These are phyloP conservation scores for Gamsiella multidivaricata DNA, from an alignment of 192 early-diverging fungal genomes.

Conservation along the genomic window DNA sequence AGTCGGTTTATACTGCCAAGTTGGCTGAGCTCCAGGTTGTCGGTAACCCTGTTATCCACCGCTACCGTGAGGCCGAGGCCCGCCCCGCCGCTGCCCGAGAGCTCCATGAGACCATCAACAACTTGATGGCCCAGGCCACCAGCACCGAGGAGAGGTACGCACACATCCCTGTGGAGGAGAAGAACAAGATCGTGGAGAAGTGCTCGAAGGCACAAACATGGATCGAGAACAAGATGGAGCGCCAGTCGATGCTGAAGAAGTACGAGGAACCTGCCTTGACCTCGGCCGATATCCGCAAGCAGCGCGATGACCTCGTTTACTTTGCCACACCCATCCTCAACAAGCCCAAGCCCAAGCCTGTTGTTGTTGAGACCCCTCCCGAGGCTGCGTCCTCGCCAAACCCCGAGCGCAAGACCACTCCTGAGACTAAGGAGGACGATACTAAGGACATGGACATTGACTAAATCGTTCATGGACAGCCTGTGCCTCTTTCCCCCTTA, in stretches of 20 bases:
- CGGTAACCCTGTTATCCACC: conserved; percentile 83
- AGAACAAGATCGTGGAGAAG: conserved; percentile 85
- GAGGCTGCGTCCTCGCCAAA: conserved; percentile 1
- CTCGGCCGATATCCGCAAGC: conserved; percentile 76
- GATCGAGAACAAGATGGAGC: conserved; percentile 85
- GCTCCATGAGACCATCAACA: conserved; percentile 83
- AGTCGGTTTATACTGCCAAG: conserved; percentile 91
- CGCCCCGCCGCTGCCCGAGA: conserved; percentile 86
- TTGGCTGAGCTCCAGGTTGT: conserved; percentile 81
- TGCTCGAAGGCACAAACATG: conserved; percentile 82
- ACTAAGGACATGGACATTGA: conserved; percentile 47
- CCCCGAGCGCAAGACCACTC: conserved; percentile 25
- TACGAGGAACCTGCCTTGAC: conserved; percentile 78
- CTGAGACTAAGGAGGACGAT: conserved; percentile 37
- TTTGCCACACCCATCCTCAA: conserved; percentile 86
- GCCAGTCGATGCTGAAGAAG: conserved; percentile 81
- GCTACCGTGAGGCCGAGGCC: conserved; percentile 86
- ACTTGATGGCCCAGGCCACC: conserved; percentile 76
- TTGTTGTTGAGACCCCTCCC: conserved; percentile 25
- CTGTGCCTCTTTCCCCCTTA: not conserved
- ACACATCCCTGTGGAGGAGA: conserved; percentile 89
- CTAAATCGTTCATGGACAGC: conserved; percentile 10
- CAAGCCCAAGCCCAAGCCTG: conserved; percentile 91
- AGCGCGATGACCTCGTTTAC: conserved; percentile 75
- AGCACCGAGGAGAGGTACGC: conserved; percentile 87